Conservation (phyloP, 2,329 filamentous ascomycete genomes). For the Gaeumannomyces tritici region DNA sequence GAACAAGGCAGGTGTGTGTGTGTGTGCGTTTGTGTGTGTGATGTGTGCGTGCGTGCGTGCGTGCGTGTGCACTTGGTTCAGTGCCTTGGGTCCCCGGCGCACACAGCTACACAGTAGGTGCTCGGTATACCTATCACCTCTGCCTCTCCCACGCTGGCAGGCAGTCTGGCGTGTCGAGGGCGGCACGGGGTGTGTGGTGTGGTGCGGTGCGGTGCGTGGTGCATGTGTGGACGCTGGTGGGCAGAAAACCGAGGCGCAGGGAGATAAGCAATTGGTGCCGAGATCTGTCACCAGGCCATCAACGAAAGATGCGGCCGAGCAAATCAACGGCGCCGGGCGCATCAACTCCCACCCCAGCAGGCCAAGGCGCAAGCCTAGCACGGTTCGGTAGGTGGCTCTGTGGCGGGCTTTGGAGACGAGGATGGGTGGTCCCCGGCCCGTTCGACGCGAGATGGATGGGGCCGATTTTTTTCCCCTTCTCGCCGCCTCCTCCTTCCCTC, state of each 20-base stretch:
- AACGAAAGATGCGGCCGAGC: not conserved
- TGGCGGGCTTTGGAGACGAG: not conserved
- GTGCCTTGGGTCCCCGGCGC: too few relatives aligned
- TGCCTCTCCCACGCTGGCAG: too few relatives aligned
- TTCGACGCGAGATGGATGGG: not conserved
- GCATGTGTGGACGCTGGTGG: not conserved
- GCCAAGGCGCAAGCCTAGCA: too few relatives aligned
- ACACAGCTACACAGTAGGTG: too few relatives aligned
- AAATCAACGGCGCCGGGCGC: not conserved
- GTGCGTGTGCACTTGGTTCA: too few relatives aligned
- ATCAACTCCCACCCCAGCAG: not conserved
- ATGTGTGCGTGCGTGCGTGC: not conserved
- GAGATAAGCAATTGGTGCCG: constrained; percentile 1
- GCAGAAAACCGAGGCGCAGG: not conserved
- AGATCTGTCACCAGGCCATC: constrained; percentile 1
- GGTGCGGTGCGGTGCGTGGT: too few relatives aligned
- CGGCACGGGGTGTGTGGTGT: too few relatives aligned
- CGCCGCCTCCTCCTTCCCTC: too few relatives aligned
- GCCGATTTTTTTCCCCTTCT: not conserved
- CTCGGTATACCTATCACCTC: too few relatives aligned
- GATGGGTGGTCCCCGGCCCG: not conserved
- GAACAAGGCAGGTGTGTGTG: not conserved
- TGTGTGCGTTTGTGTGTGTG: not conserved
- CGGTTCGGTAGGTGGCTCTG: not conserved
- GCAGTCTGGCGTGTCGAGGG: too few relatives aligned